Evolutionary conservation across 805 yeast genomes (phyloP), one percentile per base, ranked within the genome.

Genomic region (Myxozyma monticola): DNA sequence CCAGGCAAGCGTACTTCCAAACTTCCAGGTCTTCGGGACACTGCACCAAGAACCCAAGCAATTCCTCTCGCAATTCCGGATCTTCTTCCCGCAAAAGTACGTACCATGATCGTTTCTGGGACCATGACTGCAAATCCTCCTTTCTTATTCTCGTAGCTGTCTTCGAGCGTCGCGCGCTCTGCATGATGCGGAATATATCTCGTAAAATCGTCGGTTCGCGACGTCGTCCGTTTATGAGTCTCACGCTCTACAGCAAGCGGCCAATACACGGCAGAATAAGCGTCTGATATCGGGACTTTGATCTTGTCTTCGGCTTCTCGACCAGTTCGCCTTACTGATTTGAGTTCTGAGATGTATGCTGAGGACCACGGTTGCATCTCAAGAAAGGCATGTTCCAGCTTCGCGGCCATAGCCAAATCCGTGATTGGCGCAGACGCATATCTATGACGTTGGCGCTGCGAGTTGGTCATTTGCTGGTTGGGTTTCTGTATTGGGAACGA

Each of bases 371-470:
- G 62, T 35, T 50, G 49, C 37, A 58, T 36, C n/a, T 54, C 54
- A 5, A 48, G 45, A 31, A 51, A 60, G 1, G 57, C 60, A 4
- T 41, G 45, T 29, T 60, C 61, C 12, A 60, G 43, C 29, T 41
- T 37, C 28, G 55, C 55, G 3, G 44, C 61, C 35, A 59, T 60
- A 8, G 49, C 36, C 26, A 49, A 43, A 37, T 54, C 54, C 31
- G 60, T 53, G 0, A 70, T 68, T 4, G 70, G 64, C 41, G 66
- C 64, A 6, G 63, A 59, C 4, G 68, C 54, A 26, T 37, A 43
- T 8, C 39, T 49, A 45, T 5, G 61, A 49, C 4, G 28, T 26
- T 15, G 57, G 55, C 12, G 57, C 48, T 28, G 44, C 38, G 18
- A 51, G 48, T 3, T 44, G 48, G 20, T 33, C 36, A 22, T 22